Evolutionary conservation across 768 basidiomycete species (phyloP).

Genomic region (Boletus patriciae): DNA sequence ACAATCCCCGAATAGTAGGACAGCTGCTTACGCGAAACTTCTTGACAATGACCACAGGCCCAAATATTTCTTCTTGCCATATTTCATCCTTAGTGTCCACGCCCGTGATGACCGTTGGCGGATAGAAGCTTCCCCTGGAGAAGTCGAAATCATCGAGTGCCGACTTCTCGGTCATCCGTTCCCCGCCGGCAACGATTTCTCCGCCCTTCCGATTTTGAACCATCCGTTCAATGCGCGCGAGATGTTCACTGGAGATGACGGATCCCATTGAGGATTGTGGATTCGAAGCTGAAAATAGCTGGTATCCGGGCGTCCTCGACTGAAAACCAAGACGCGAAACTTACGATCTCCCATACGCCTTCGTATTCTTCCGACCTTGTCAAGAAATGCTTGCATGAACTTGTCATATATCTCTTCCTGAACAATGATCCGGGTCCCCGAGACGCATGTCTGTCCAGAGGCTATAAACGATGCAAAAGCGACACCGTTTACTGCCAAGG

Average conservation of each 20-base stretch:
- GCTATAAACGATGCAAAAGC: constrained; percentile 85
- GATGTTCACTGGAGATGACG: constrained; percentile 65
- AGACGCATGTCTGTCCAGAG: constrained; percentile 90
- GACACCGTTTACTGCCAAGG: constrained; percentile 76
- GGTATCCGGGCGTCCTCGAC: background rate
- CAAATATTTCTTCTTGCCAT: constrained; percentile 85
- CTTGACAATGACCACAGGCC: constrained; percentile 76
- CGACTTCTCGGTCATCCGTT: constrained; percentile 61
- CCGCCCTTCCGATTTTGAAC: constrained; percentile 48
- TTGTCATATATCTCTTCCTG: constrained; percentile 67
- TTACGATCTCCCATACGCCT: constrained; percentile 76
- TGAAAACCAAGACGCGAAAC: constrained; percentile 26
- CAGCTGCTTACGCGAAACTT: constrained; percentile 46
- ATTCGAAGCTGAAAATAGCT: constrained; percentile 54
- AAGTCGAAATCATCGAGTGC: constrained; percentile 71
- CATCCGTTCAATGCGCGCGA: constrained; percentile 63
- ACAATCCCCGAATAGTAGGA: background rate
- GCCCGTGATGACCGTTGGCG: constrained; percentile 72
- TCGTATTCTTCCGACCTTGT: constrained; percentile 62
- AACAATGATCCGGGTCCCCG: constrained; percentile 79
- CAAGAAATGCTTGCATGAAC: constrained; percentile 62
- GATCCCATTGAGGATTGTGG: constrained; percentile 76
- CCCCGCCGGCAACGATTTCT: constrained; percentile 60
- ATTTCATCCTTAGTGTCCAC: constrained; percentile 58
- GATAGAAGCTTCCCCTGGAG: constrained; percentile 69